Base-by-base conservation (phyloP, 306 rosid species). In the Rosa multiflora region DNA sequence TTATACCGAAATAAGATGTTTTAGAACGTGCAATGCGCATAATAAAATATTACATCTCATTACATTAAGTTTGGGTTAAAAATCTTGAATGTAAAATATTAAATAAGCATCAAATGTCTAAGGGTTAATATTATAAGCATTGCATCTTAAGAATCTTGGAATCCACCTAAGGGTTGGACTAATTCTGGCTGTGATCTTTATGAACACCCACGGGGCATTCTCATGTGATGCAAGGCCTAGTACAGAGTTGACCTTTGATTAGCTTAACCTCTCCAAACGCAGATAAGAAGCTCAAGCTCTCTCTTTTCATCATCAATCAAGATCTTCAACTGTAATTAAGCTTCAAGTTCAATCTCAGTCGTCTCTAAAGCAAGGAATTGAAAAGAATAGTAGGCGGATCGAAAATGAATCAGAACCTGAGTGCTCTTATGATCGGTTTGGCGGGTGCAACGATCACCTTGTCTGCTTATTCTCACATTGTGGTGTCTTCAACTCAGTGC, bases 401-500 rank as follows among this genome's bases (percentile, higher is more conserved):
- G 29, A 82, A 42, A 76, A 93, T 94, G 95, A 86, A 86, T 76
- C 89, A 83, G 76, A 92, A 89, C 75, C 23, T 51, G 42, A 63
- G 77, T 37, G 83, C 89, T 72, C 77, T 92, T 48, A 10, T 89
- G 76, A 94, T 94, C 71, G 98, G 98, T 52, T 4, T 82, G 44
- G 79, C 91, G 15, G 98, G 98, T 42, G 97, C 97, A 74, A 82
- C 84, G 21, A 75, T 90, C 26, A 94, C 97, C 35, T 76, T 94
- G 58, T 62, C 73, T 42, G 90, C 98, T 35, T 89, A 92, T 79
- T 87, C 97, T 55, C 98, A 92, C 76, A 84, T 83, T 48, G 63
- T 82, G 32, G 42, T 89, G 61, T 87, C 93, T 51, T 86, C 97
- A 77, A 68, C 74, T 77, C 93, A 89, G 78, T 79, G 90, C 82